These are phyloP conservation scores for Cantharellus anzutake DNA, from an alignment of 768 basidiomycete genomes.

Conservation along the genomic window DNA sequence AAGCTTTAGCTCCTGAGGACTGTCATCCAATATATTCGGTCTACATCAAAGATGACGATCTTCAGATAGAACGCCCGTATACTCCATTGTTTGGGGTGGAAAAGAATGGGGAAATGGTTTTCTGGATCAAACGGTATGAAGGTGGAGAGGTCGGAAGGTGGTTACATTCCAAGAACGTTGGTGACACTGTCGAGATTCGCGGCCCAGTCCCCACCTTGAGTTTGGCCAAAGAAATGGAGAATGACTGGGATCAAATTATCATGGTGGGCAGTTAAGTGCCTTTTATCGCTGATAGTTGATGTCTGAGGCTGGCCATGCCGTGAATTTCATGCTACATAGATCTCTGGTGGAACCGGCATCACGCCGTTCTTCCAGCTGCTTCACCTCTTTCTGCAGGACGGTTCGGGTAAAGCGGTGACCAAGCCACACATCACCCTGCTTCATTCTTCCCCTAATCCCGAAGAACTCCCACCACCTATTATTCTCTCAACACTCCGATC, in stretches of 20 bases:
- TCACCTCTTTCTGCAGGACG: constrained; percentile 28
- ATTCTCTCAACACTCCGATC: constrained; percentile 34
- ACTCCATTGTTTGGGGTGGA: constrained; percentile 63
- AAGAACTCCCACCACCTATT: constrained; percentile 48
- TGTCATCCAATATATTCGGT: constrained; percentile 28
- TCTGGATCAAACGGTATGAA: constrained; percentile 52
- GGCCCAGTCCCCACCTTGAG: constrained; percentile 56
- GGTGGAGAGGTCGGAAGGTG: constrained; percentile 49
- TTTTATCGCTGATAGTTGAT: not conserved
- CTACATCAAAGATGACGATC: constrained; percentile 71
- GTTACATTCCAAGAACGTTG: constrained; percentile 27
- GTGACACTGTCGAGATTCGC: constrained; percentile 54
- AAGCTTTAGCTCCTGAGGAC: no score
- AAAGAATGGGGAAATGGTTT: constrained; percentile 39
- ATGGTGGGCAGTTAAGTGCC: constrained; percentile 29
- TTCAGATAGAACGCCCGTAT: constrained; percentile 74
- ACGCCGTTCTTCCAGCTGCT: constrained; percentile 72
- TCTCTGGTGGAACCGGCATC: constrained; percentile 77
- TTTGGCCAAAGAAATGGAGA: constrained; percentile 20
- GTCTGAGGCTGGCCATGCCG: not conserved
- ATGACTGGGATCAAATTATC: constrained; percentile 56
- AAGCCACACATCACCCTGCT: constrained; percentile 38
- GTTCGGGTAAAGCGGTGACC: constrained; percentile 6
- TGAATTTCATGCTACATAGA: constrained; percentile 23
- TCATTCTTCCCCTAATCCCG: constrained; percentile 42